Evolutionary conservation across 257 asterid genomes (phyloP).

Genomic region (Nicotiana undulata): DNA sequence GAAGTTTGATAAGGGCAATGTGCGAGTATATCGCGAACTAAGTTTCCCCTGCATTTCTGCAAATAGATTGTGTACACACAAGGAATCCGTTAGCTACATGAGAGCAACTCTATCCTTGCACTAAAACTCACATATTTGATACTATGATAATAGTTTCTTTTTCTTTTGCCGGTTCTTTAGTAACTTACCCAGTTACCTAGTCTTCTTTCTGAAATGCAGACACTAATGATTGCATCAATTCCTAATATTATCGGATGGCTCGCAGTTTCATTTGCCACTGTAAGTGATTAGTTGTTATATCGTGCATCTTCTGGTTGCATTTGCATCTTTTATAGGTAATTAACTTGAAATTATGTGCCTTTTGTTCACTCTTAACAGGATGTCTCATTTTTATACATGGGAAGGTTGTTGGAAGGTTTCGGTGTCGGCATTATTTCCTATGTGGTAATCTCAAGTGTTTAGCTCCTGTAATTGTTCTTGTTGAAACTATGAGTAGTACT

Average conservation of each 20-base stretch:
- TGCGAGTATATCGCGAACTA: background rate
- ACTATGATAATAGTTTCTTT: background rate
- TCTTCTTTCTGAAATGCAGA: conserved; percentile 40
- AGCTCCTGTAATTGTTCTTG: background rate
- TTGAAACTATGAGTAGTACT: conserved; percentile 2
- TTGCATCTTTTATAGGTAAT: background rate
- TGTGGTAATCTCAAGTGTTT: conserved; percentile 40
- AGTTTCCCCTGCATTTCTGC: background rate
- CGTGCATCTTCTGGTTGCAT: background rate
- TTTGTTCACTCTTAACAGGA: conserved; percentile 32
- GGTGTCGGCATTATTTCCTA: conserved; percentile 92
- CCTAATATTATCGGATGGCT: conserved; percentile 93
- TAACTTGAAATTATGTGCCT: background rate
- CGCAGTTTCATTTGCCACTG: conserved; percentile 77
- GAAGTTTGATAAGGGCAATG: background rate
- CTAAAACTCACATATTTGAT: background rate
- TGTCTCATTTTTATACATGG: conserved; percentile 80
- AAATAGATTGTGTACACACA: background rate
- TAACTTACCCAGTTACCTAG: background rate
- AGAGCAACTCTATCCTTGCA: background rate
- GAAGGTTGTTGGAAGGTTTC: conserved; percentile 82
- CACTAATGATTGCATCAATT: conserved; percentile 76
- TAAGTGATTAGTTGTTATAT: conserved; percentile 22
- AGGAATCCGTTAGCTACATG: background rate
- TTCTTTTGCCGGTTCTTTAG: background rate